A percentile compares a stretch with the other conserved stretches of the same genome.
Conservation (phyloP, 1,284 basidiomycete genomes). For the Athelia sp. region DNA sequence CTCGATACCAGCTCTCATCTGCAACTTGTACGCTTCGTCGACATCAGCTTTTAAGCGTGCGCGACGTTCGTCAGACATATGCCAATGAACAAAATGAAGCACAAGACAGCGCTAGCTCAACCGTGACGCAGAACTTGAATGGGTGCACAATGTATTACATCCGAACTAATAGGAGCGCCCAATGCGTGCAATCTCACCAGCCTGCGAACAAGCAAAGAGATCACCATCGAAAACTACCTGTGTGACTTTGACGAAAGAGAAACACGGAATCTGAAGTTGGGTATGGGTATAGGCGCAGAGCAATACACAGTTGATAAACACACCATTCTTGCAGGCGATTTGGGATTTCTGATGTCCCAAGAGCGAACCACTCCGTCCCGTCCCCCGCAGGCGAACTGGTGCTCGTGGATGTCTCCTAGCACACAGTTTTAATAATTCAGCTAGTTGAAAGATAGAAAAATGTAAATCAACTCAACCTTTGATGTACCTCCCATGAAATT, state of each 20-base stretch:
- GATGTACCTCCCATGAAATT: slow-evolving; percentile 36
- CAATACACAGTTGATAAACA: slow-evolving; percentile 3
- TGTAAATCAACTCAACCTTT: slow-evolving; percentile 29
- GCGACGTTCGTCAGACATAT: slow-evolving; percentile 21
- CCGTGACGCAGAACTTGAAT: too few relatives aligned
- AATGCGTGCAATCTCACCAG: background rate
- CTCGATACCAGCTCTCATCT: slow-evolving; percentile 46
- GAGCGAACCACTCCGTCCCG: slow-evolving; percentile 35
- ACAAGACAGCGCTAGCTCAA: too few relatives aligned
- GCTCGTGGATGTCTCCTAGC: slow-evolving; percentile 23
- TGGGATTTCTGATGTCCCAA: slow-evolving; percentile 43
- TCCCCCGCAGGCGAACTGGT: slow-evolving; percentile 39
- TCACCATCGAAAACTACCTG: background rate
- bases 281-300: too few relatives aligned
- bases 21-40: slow-evolving; percentile 49
- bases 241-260: background rate
- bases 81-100: background rate
- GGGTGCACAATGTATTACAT: too few relatives aligned
- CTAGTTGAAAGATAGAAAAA: background rate
- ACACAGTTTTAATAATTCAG: slow-evolving; percentile 1
- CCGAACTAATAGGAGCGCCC: too few relatives aligned
- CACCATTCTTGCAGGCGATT: slow-evolving; percentile 23
- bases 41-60: slow-evolving; percentile 44
- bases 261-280: background rate
- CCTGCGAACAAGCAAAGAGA: background rate